Conservation (phyloP, 2,329 filamentous ascomycete genomes). For the Calonectria ilicicola region DNA sequence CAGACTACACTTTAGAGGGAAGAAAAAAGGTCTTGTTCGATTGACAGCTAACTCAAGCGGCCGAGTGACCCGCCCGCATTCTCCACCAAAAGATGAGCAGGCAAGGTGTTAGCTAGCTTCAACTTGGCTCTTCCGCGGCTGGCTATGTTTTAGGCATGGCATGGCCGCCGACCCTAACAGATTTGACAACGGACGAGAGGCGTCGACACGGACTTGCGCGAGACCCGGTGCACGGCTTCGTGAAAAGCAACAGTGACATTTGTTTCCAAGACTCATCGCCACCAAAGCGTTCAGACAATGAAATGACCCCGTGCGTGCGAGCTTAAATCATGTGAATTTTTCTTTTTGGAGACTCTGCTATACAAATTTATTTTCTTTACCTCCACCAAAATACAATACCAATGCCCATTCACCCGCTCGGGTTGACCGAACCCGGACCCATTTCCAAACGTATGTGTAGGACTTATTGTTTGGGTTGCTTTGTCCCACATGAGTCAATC, state of each 20-base stretch:
- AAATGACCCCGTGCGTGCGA: not conserved
- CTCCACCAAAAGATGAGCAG: not conserved
- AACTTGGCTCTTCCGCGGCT: not conserved
- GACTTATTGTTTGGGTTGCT: not conserved
- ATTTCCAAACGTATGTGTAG: not conserved
- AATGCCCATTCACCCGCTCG: not conserved
- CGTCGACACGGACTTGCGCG: not conserved
- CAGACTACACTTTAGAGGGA: not conserved
- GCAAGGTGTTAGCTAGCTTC: not conserved
- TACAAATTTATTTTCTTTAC: constrained; percentile 20
- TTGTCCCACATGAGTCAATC: constrained; percentile 8
- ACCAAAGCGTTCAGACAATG: not conserved
- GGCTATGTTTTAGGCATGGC: not conserved
- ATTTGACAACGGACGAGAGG: not conserved
- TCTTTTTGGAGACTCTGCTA: not conserved
- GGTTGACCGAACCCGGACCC: not conserved
- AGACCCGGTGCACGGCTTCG: not conserved
- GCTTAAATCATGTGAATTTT: not conserved
- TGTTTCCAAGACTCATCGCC: not conserved
- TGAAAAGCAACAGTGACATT: not conserved
- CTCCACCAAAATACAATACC: not conserved
- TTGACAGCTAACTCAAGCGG: not conserved
- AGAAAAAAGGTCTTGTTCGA: not conserved
- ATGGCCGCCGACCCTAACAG: not conserved
- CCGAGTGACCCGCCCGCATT: not conserved